These are phyloP conservation scores for Chalciporus pseudorubinellus DNA, from an alignment of 768 basidiomycete genomes.

Conservation along the genomic window DNA sequence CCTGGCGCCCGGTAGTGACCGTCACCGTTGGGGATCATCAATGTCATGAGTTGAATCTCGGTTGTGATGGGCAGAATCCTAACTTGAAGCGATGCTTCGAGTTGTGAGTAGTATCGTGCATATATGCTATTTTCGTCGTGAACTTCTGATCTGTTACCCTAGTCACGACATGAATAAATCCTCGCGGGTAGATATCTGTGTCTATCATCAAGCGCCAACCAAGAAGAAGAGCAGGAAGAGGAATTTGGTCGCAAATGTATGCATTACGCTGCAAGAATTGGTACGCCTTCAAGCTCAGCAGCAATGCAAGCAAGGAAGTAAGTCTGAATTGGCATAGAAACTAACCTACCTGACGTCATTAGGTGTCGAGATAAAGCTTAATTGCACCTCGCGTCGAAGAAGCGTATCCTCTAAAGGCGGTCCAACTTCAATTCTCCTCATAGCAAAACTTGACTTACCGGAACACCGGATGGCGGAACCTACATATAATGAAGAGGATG, in stretches of 20 bases:
- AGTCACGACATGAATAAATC: slow-evolving; percentile 41
- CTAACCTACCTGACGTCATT: slow-evolving; percentile 9
- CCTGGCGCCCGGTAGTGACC: slow-evolving; percentile 66
- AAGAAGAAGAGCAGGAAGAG: slow-evolving; percentile 63
- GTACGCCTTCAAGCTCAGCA: slow-evolving; percentile 45
- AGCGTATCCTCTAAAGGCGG: slow-evolving; percentile 10
- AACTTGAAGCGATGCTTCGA: slow-evolving; percentile 54
- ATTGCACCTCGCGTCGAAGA: slow-evolving; percentile 25
- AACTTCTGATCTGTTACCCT: no score
- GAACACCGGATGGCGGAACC: background rate
- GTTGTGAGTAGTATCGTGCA: slow-evolving; percentile 43
- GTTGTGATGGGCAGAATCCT: slow-evolving; percentile 67
- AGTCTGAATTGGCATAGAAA: slow-evolving; percentile 17
- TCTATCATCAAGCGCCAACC: slow-evolving; percentile 57
- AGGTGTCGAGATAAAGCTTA: slow-evolving; percentile 47
- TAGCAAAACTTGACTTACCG: slow-evolving; percentile 23
- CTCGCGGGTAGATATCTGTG: slow-evolving; percentile 49
- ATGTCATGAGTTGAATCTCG: slow-evolving; percentile 56
- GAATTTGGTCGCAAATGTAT: slow-evolving; percentile 50
- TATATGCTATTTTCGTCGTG: background rate
- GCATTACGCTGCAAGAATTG: slow-evolving; percentile 52
- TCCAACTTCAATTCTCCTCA: slow-evolving; percentile 2
- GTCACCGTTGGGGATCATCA: slow-evolving; percentile 53
- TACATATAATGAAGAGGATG: background rate
- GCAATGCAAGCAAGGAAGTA: slow-evolving; percentile 40